Percentiles rank a stretch among this genome's conserved stretches.
These are phyloP conservation scores for Erodium texanum DNA, from an alignment of 441 rosid species.

Conservation along the genomic window DNA sequence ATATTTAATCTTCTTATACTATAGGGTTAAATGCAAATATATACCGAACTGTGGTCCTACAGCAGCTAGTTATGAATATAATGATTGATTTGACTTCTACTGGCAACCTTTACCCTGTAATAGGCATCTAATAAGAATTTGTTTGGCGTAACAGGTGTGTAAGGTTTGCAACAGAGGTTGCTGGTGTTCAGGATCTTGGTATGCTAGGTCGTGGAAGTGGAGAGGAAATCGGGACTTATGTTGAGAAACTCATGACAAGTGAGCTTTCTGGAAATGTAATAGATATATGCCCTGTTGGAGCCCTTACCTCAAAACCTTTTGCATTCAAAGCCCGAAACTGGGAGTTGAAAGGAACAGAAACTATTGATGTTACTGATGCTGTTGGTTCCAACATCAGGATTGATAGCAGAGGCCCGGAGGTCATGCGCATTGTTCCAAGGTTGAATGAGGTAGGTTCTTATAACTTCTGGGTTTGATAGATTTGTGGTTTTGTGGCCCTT, in stretches of 20 bases:
- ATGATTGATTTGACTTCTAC: not conserved
- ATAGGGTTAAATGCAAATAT: not conserved
- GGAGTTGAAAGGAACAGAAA: conserved; percentile 97
- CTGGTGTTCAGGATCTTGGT: conserved; percentile 96
- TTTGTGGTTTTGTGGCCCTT: not conserved
- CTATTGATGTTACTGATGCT: conserved; percentile 86
- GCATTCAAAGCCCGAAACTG: conserved; percentile 97
- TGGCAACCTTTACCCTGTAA: not conserved
- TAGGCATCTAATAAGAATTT: not conserved
- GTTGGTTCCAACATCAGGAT: conserved; percentile 92
- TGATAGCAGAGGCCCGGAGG: conserved; percentile 98
- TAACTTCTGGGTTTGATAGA: not conserved
- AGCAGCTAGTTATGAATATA: not conserved
- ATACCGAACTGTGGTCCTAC: not conserved
- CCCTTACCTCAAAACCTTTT: conserved; percentile 93
- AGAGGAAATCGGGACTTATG: conserved; percentile 97
- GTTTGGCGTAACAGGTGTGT: conserved; percentile 61
- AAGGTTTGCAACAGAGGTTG: conserved; percentile 91
- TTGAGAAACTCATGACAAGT: conserved; percentile 94
- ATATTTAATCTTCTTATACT: not conserved
- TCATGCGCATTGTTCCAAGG: conserved; percentile 79
- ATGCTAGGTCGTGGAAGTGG: conserved; percentile 97
- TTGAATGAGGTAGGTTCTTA: conserved; percentile 63
- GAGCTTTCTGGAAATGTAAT: conserved; percentile 97
- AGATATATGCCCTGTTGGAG: conserved; percentile 98